Evolutionary conservation across 805 yeast species (phyloP).

Genomic region (Candida vaughaniae): DNA sequence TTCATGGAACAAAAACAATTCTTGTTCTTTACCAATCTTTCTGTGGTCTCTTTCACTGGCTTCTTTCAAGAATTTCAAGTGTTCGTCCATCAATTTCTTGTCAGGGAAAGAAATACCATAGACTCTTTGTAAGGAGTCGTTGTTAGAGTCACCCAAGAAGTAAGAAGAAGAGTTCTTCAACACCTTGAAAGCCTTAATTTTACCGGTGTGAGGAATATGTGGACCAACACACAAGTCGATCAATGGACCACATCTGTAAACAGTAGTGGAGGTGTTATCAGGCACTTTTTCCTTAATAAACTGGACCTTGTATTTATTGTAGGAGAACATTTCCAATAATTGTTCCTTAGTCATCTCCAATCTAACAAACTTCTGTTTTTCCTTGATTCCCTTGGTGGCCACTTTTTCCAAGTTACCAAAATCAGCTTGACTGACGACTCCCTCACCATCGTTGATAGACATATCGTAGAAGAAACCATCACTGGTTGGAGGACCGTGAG

Average conservation of each 20-base stretch:
- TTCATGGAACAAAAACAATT: slow-evolving; percentile 91
- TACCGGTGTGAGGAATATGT: slow-evolving; percentile 96
- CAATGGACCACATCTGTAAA: slow-evolving; percentile 95
- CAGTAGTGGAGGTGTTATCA: slow-evolving; percentile 94
- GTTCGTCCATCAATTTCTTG: slow-evolving; percentile 92
- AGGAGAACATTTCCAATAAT: slow-evolving; percentile 86
- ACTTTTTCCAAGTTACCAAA: slow-evolving; percentile 81
- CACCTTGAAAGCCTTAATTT: slow-evolving; percentile 89
- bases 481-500: slow-evolving; percentile 91
- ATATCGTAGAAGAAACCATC: slow-evolving; percentile 98
- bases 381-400: slow-evolving; percentile 87
- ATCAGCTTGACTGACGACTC: slow-evolving; percentile 76
- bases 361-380: slow-evolving; percentile 93
- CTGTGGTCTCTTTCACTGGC: slow-evolving; percentile 96
- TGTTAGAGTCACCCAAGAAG: slow-evolving; percentile 87
- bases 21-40: slow-evolving; percentile 95
- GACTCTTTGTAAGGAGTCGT: slow-evolving; percentile 94
- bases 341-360: slow-evolving; percentile 90
- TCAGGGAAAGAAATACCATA: slow-evolving; percentile 99
- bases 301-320: slow-evolving; percentile 93
- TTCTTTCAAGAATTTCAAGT: slow-evolving; percentile 89
- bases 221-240: slow-evolving; percentile 98
- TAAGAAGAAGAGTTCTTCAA: slow-evolving; percentile 95
- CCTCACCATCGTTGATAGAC: slow-evolving; percentile 70
- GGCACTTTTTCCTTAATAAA: slow-evolving; percentile 86